Evolutionary conservation across 2,329 filamentous ascomycete species (phyloP).

Genomic region (Ascochyta pisi): DNA sequence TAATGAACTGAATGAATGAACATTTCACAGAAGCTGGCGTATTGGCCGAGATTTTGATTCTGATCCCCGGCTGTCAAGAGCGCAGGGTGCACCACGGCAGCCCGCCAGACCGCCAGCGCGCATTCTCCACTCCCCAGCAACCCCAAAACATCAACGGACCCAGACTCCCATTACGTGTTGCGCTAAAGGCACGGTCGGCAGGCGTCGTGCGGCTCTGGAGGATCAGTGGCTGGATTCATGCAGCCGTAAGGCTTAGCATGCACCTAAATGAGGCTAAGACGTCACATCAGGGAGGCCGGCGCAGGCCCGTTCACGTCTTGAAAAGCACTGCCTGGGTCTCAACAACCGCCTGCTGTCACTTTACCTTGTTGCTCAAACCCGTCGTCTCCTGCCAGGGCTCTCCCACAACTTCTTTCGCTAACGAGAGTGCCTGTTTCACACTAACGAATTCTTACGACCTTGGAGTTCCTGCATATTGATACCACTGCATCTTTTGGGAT

Average conservation of each 20-base stretch:
- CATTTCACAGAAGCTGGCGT: background rate
- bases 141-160: conserved; percentile 4
- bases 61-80: background rate
- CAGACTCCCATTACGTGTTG: conserved; percentile 13
- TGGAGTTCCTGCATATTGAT: conserved; percentile 8
- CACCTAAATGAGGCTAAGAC: conserved; percentile 7
- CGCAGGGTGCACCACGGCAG: conserved; percentile 1
- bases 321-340: conserved; percentile 16
- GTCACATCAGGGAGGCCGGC: conserved; percentile 14
- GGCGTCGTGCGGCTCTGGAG: conserved; percentile 13
- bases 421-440: conserved; percentile 1
- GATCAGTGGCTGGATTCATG: conserved; percentile 15
- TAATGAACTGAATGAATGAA: conserved; percentile 4
- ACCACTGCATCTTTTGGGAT: conserved; percentile 1
- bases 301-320: conserved; percentile 7
- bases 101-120: background rate
- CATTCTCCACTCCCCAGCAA: conserved; percentile 8
- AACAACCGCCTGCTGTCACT: conserved; percentile 11
- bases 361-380: conserved; percentile 3
- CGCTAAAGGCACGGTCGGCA: conserved; percentile 12
- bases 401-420: conserved; percentile 5
- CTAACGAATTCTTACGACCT: conserved; percentile 5
- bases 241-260: conserved; percentile 11
- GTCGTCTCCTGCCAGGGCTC: background rate
- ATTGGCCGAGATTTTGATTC: background rate